Base-by-base conservation (phyloP, 192 early-diverging fungal genomes). In the Linnemannia zychae region DNA sequence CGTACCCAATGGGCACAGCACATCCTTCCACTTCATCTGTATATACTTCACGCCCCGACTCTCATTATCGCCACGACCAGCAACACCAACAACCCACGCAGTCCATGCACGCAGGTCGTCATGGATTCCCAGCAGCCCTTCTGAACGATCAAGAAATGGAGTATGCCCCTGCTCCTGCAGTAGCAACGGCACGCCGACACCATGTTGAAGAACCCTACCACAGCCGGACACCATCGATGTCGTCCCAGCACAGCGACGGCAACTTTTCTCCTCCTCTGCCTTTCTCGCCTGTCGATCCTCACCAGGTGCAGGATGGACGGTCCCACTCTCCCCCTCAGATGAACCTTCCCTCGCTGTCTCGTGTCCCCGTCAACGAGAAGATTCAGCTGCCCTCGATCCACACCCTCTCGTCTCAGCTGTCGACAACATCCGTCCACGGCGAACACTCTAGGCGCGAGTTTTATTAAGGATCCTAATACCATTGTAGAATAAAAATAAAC, bases 331-430 rank as follows among this genome's bases (percentile, higher is more conserved):
- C 67, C 3, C 65, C 48, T 28, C 34, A 22, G 13, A 49, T 53
- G 46, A 79, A 67, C 34, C 66, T 74, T 22, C 76, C 76, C 6
- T 65, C 76, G 18, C 36, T 82, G 57, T 66, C 71, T 34, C 72
- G 53, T 46, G 24, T 67, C 13, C 37, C 40, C 44, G 7, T 28
- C 34, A 67, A 70, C 34, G 74, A 79, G 16, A 78, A 71, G 74
- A 72, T 85, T 31, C 77, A 79, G 47, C 38, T 85, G 77, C 83
- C 83, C 16, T 74, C 83, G 46, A 76, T 85, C 44, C 83, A 79
- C 33, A 71, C 65, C 31, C 74, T 85, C 7, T 79, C 83, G 20
- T 69, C 67, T 15, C 38, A 71, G 4, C 38, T 46, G 38, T 71
- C 69, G 7, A n/a, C 69, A 13, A 47, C 69, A 28, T 38, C 69